phyloP scores from a whole-genome alignment of 176 grass and related monocot genomes.

The Rhynchospora pubera region DNA sequence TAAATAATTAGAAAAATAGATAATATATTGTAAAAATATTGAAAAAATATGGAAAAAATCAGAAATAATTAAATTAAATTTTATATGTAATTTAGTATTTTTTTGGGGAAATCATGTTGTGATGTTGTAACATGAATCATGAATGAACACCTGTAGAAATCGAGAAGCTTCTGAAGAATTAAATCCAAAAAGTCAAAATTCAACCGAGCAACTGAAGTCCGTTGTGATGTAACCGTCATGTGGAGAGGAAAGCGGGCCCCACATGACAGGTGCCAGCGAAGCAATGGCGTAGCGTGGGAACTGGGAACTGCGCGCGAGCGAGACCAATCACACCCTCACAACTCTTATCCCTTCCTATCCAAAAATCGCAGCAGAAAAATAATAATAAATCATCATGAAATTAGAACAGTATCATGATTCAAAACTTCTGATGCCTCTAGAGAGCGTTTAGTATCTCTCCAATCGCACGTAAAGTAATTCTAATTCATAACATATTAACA shows the following conservation, averaged over 20 bases:
- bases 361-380: slow-evolving; percentile 18
- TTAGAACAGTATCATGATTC: too few relatives aligned
- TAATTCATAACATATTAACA: too few relatives aligned
- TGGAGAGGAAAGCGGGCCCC: background rate
- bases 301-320: too few relatives aligned
- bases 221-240: background rate
- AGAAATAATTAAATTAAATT: too few relatives aligned
- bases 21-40: too few relatives aligned
- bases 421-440: slow-evolving; percentile 4
- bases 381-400: background rate
- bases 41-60: too few relatives aligned
- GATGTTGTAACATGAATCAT: too few relatives aligned
- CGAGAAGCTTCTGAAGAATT: background rate
- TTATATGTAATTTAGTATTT: too few relatives aligned
- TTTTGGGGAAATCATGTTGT: too few relatives aligned
- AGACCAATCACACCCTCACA: slow-evolving; percentile 25
- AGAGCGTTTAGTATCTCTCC: slow-evolving; percentile 12
- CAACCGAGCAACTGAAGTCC: background rate
- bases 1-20: too few relatives aligned
- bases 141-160: background rate
- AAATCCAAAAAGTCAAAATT: too few relatives aligned
- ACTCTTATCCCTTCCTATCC: slow-evolving; percentile 30
- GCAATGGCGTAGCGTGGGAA: background rate
- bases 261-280: background rate
- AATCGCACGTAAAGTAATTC: slow-evolving; percentile 1